These are phyloP conservation scores for Aureobasidium sp. DNA, from an alignment of 2,329 filamentous ascomycete genomes.

Conservation along the genomic window DNA sequence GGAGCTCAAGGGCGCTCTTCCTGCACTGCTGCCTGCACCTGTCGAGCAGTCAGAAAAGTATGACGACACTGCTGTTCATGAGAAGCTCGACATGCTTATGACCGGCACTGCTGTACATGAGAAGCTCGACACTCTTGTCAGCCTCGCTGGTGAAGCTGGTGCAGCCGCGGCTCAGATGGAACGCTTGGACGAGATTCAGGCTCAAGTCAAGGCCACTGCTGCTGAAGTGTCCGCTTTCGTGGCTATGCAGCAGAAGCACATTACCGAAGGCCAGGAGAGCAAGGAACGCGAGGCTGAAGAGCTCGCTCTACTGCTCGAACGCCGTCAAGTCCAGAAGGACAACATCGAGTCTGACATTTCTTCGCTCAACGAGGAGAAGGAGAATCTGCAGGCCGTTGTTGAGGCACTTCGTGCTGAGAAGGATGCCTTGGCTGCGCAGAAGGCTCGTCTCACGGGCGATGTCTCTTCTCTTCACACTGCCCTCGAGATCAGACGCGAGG, in stretches of 20 bases:
- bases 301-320: constrained; percentile 72
- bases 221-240: constrained; percentile 80
- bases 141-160: constrained; percentile 57
- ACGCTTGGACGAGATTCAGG: constrained; percentile 80
- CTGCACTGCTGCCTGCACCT: constrained; percentile 40
- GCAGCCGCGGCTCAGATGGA: constrained; percentile 70
- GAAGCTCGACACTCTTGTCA: constrained; percentile 49
- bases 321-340: constrained; percentile 60
- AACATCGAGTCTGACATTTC: constrained; percentile 45
- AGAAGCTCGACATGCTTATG: constrained; percentile 48
- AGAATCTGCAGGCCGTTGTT: constrained; percentile 46
- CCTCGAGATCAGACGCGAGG: constrained; percentile 78
- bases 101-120: constrained; percentile 26
- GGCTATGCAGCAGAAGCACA: constrained; percentile 64
- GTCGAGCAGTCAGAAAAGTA: constrained; percentile 51
- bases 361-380: constrained; percentile 40
- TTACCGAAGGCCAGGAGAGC: constrained; percentile 69
- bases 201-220: constrained; percentile 77
- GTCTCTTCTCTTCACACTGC: constrained; percentile 89
- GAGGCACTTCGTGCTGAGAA: constrained; percentile 58
- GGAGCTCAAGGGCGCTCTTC: constrained; percentile 20
- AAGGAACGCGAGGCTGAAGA: constrained; percentile 75
- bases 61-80: constrained; percentile 55
- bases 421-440: constrained; percentile 69
- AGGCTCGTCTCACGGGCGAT: constrained; percentile 72